A percentile compares a stretch with the other conserved stretches of the same genome.
These are phyloP conservation scores for bread wheat (Triticum aestivum) DNA, from an alignment of 176 grass and related monocot species.

Conservation along the genomic window DNA sequence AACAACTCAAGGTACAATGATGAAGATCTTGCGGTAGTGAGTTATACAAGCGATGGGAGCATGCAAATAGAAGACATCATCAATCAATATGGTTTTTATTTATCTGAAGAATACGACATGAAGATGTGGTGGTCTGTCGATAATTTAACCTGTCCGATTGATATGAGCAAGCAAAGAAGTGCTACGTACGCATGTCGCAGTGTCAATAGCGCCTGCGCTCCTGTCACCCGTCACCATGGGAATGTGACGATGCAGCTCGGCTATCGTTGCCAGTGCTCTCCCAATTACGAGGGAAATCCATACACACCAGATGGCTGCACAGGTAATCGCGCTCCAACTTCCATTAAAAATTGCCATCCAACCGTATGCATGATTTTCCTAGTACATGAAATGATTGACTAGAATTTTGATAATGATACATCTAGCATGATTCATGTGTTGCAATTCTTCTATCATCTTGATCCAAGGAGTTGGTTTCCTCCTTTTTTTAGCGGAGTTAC, in stretches of 20 bases:
- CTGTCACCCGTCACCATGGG: rapidly evolving
- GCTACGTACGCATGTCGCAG: not conserved
- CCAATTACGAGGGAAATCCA: slow-evolving; percentile 36
- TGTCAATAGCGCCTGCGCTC: not conserved
- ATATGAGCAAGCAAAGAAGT: not conserved
- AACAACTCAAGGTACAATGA: rapidly evolving
- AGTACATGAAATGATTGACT: too few species aligned
- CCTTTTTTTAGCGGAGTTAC: too few species aligned
- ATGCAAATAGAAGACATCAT: rapidly evolving
- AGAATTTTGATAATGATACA: too few species aligned
- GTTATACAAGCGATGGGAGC: rapidly evolving
- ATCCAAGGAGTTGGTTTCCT: too few species aligned
- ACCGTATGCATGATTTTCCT: not conserved
- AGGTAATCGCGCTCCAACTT: not conserved
- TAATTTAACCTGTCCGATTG: not conserved
- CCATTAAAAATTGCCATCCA: not conserved
- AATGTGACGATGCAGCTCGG: not conserved
- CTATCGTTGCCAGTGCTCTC: slow-evolving; percentile 40
- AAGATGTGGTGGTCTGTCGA: not conserved
- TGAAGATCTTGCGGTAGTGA: not conserved
- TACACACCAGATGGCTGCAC: slow-evolving; percentile 28
- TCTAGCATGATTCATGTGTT: too few species aligned
- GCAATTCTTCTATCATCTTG: too few species aligned
- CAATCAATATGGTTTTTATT: not conserved
- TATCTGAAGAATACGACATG: not conserved